Conservation (phyloP, 1,139 yeast species). For the Scheffersomyces illinoinensis region DNA sequence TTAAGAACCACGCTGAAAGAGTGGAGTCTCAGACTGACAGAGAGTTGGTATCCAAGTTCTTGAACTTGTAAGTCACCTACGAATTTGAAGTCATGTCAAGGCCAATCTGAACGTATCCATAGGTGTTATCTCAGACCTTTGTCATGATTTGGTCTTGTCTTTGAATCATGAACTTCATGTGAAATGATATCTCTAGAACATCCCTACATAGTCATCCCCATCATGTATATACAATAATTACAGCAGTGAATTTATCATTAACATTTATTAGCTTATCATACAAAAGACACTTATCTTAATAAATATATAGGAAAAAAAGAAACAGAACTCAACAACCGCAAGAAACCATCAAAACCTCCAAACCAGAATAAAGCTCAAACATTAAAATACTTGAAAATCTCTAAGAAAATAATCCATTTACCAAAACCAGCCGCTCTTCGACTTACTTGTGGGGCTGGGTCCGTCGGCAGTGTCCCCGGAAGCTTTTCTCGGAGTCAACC, state of each 20-base stretch:
- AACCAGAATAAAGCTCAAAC: neutral
- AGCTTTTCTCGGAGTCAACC: slow-evolving; percentile 10
- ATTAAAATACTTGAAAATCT: neutral
- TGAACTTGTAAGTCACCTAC: slow-evolving; percentile 12
- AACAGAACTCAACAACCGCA: neutral
- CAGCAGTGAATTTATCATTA: neutral
- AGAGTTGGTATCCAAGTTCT: slow-evolving; percentile 29
- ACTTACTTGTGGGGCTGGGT: neutral
- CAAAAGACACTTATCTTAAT: neutral
- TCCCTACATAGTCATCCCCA: neutral
- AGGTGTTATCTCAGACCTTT: neutral
- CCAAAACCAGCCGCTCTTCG: slow-evolving; percentile 35
- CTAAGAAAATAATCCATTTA: slow-evolving; percentile 7
- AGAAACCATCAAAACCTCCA: neutral
- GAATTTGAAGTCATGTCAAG: neutral
- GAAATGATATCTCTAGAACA: neutral
- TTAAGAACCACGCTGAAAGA: slow-evolving; percentile 27
- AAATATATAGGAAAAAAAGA: neutral
- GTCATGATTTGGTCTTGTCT: neutral
- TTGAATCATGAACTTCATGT: neutral
- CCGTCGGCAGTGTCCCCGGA: neutral
- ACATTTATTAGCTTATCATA: neutral
- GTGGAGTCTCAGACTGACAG: slow-evolving; percentile 29
- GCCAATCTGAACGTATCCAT: no score
- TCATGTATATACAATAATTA: neutral